Conservation (phyloP, 441 rosid species). For the Melastoma candidum region DNA sequence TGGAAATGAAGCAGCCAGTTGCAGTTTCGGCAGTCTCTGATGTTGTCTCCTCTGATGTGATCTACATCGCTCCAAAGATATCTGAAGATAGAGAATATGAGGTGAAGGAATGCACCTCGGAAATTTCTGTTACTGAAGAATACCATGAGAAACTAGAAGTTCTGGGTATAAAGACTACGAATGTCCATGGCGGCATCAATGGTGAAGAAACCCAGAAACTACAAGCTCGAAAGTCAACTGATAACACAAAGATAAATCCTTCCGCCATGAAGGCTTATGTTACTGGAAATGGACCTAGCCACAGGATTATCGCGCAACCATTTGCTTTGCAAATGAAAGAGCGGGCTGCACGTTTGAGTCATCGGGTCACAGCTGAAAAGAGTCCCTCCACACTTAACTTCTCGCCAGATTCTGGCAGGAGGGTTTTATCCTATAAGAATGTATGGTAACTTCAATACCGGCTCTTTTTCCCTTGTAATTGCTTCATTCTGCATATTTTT, state of each 20-base stretch:
- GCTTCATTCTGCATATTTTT: too few relatives aligned
- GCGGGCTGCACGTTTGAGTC: background rate
- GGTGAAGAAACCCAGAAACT: too few relatives aligned
- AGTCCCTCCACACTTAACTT: background rate
- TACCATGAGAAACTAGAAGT: too few relatives aligned
- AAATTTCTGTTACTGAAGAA: constrained; percentile 2
- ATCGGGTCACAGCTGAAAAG: background rate
- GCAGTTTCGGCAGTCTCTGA: too few relatives aligned
- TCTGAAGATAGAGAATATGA: constrained; percentile 43
- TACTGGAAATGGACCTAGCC: background rate
- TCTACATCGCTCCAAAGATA: constrained; percentile 36
- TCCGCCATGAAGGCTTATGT: background rate
- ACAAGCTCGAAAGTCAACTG: too few relatives aligned
- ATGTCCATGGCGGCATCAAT: too few relatives aligned
- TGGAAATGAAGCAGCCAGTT: too few relatives aligned
- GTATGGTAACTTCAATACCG: too few relatives aligned
- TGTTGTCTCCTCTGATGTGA: too few relatives aligned
- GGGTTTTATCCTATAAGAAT: background rate
- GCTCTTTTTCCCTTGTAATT: too few relatives aligned
- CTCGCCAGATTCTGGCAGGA: background rate
- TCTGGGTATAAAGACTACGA: too few relatives aligned
- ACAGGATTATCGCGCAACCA: constrained; percentile 1
- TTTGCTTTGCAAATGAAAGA: background rate
- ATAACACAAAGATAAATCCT: too few relatives aligned
- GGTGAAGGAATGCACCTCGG: constrained; percentile 18